These are phyloP conservation scores for Xylogone sp. DNA, from an alignment of 2,329 filamentous ascomycete species.

Conservation along the genomic window DNA sequence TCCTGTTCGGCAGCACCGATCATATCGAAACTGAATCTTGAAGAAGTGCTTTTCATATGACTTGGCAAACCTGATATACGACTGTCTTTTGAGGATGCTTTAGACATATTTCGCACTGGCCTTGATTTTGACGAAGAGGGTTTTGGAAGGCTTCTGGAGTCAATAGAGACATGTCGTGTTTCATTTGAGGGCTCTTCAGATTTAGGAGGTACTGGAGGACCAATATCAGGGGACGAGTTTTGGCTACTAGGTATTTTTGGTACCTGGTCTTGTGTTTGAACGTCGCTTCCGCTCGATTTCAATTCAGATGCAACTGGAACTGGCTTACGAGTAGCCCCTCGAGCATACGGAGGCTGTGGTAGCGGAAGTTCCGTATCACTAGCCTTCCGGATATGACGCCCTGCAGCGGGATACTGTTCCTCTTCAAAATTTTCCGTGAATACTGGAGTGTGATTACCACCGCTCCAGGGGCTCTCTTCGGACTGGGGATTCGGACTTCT, in stretches of 20 bases:
- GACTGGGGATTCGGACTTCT: slow-evolving; percentile 15
- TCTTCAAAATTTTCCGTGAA: slow-evolving; percentile 54
- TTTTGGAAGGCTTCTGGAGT: slow-evolving; percentile 19
- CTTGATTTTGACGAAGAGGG: slow-evolving; percentile 16
- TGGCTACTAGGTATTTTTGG: slow-evolving; percentile 11
- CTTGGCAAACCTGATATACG: slow-evolving; percentile 49
- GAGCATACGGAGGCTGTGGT: slow-evolving; percentile 25
- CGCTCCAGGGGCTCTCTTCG: slow-evolving; percentile 21
- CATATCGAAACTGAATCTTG: slow-evolving; percentile 80
- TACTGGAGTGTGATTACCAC: slow-evolving; percentile 45
- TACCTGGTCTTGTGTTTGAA: slow-evolving; percentile 13
- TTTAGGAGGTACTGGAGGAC: slow-evolving; percentile 21
- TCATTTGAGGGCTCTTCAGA: slow-evolving; percentile 9
- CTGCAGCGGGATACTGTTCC: slow-evolving; percentile 32
- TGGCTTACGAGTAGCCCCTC: slow-evolving; percentile 15
- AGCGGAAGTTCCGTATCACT: slow-evolving; percentile 28
- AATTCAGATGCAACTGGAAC: slow-evolving; percentile 12
- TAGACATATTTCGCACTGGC: slow-evolving; percentile 49
- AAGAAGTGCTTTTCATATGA: slow-evolving; percentile 74
- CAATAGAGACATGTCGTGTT: slow-evolving; percentile 20
- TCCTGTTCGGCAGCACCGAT: slow-evolving; percentile 64
- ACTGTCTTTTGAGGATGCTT: slow-evolving; percentile 39
- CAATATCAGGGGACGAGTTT: slow-evolving; percentile 17
- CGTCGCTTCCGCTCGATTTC: slow-evolving; percentile 12
- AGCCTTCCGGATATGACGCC: slow-evolving; percentile 28